phyloP scores from a whole-genome alignment of 352 stramenopile species.

The Blastocystis sp. region DNA sequence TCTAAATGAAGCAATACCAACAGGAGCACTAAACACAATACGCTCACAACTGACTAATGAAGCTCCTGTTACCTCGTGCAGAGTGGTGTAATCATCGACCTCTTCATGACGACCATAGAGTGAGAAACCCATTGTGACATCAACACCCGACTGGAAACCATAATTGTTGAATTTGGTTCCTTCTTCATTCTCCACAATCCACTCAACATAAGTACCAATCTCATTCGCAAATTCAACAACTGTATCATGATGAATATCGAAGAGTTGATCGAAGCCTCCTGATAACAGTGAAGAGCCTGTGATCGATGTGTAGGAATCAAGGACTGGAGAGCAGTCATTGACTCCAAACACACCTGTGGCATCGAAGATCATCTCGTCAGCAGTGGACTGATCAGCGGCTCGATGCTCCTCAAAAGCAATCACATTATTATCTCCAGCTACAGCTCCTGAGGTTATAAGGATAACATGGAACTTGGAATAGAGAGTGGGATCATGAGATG shows the following conservation, averaged over 20 bases:
- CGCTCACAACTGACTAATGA: background rate
- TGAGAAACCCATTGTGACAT: constrained; percentile 1
- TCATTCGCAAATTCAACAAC: background rate
- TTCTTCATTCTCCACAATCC: constrained; percentile 35
- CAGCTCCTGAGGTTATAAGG: background rate
- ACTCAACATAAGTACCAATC: background rate
- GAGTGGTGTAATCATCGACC: background rate
- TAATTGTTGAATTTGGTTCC: constrained; percentile 16
- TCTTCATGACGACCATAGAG: background rate
- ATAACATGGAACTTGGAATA: constrained; percentile 43
- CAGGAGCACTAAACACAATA: background rate
- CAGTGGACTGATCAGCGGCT: background rate
- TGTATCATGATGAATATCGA: background rate
- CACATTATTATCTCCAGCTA: background rate
- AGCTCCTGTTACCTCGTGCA: background rate
- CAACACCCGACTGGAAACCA: background rate
- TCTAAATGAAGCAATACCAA: background rate
- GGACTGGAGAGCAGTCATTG: background rate
- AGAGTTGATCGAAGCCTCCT: background rate
- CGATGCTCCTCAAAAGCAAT: constrained; percentile 54
- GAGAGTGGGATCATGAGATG: background rate
- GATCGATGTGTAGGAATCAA: background rate
- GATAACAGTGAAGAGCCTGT: background rate
- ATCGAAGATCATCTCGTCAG: background rate
- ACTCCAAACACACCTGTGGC: constrained; percentile 20